A percentile compares a stretch with the other conserved stretches of the same genome.
These are phyloP conservation scores for Yarrowia osloensis DNA, from an alignment of 805 yeast genomes.

Conservation along the genomic window DNA sequence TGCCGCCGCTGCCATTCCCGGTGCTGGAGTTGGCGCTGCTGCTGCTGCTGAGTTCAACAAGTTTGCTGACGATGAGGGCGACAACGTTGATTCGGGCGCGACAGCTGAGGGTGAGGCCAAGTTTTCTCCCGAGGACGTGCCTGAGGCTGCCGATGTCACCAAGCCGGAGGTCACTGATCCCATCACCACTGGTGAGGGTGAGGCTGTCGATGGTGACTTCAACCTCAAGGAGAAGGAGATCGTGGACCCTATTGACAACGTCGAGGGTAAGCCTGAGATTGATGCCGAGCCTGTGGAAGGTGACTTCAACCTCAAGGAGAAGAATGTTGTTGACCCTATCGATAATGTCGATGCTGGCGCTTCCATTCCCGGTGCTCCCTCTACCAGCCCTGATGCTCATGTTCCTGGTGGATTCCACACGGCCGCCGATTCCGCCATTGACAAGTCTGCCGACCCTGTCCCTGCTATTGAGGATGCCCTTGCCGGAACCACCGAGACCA, in stretches of 20 bases:
- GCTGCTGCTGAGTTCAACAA: slow-evolving; percentile 25
- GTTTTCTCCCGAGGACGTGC: slow-evolving; percentile 6
- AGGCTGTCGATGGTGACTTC: slow-evolving; percentile 11
- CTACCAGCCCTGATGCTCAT: slow-evolving; percentile 7
- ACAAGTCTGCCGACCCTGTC: slow-evolving; percentile 11
- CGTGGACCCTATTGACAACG: slow-evolving; percentile 6
- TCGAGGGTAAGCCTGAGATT: not conserved
- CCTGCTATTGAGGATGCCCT: slow-evolving; percentile 20
- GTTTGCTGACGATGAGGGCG: slow-evolving; percentile 13
- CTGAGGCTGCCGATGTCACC: slow-evolving; percentile 17
- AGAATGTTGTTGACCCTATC: not conserved
- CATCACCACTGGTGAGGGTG: not conserved
- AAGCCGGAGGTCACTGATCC: slow-evolving; percentile 7
- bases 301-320: slow-evolving; percentile 17
- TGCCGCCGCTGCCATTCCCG: slow-evolving; percentile 20
- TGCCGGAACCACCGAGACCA: not conserved
- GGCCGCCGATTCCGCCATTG: not conserved
- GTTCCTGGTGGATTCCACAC: slow-evolving; percentile 16
- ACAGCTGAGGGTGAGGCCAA: slow-evolving; percentile 13
- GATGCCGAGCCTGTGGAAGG: slow-evolving; percentile 1
- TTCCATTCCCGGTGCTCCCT: slow-evolving; percentile 11
- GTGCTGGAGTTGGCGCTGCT: slow-evolving; percentile 25
- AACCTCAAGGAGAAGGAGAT: slow-evolving; percentile 17
- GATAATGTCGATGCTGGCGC: slow-evolving; percentile 12
- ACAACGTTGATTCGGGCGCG: slow-evolving; percentile 9